phyloP scores from a whole-genome alignment of 1,284 basidiomycete genomes.

The Pseudozyma tsukubaensis region DNA sequence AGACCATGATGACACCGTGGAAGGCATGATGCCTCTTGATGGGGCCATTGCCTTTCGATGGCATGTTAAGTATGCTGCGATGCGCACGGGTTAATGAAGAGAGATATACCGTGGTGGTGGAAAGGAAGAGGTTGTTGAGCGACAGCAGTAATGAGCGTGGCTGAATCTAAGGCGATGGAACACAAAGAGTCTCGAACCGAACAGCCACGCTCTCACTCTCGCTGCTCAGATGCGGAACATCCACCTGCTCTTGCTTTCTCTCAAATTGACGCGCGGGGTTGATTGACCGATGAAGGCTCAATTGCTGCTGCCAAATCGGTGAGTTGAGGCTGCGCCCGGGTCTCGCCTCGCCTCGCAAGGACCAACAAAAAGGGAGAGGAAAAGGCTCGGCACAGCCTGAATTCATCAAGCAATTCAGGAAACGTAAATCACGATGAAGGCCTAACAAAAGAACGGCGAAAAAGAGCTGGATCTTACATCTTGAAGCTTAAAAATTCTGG shows the following conservation, averaged over 20 bases:
- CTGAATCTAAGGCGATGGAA: not conserved
- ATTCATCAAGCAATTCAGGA: not conserved
- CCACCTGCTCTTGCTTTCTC: not conserved
- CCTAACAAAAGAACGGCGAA: not conserved
- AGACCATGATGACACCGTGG: slow-evolving; percentile 75
- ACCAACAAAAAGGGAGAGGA: not conserved
- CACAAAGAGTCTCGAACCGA: slow-evolving; percentile 1
- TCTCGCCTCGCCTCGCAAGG: slow-evolving; percentile 2
- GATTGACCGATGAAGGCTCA: slow-evolving; percentile 2
- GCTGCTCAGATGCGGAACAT: not conserved
- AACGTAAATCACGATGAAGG: not conserved
- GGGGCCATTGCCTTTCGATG: slow-evolving; percentile 32
- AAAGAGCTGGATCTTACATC: not conserved
- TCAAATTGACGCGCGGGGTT: slow-evolving; percentile 6
- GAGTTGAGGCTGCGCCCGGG: slow-evolving; percentile 9
- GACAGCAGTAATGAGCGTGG: too few species aligned
- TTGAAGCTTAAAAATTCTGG: not conserved
- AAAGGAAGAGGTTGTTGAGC: too few species aligned
- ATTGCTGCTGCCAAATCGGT: slow-evolving; percentile 7
- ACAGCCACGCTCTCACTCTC: not conserved
- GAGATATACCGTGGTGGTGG: too few species aligned
- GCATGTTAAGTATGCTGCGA: slow-evolving; percentile 12
- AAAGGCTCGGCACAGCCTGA: not conserved
- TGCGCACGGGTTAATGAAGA: not conserved
- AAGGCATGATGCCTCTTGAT: slow-evolving; percentile 79